Percentiles rank a stretch among this genome's conserved stretches.
Evolutionary conservation across 2,329 filamentous ascomycete genomes (phyloP).

Genomic region (Fusarium robinianum): DNA sequence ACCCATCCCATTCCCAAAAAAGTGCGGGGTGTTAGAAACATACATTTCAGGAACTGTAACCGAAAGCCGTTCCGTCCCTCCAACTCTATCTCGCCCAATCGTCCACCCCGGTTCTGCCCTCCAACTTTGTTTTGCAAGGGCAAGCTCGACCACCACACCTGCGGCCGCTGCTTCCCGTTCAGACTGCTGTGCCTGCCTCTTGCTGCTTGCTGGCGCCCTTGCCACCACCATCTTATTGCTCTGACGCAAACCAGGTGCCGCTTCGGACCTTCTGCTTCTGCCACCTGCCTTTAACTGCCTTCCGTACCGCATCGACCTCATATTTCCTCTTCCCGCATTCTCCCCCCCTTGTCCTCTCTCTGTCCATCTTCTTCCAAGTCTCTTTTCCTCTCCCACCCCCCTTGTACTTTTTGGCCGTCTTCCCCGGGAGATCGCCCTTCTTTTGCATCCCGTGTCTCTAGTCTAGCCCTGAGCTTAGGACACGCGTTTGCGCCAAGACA

Average conservation of each 20-base stretch:
- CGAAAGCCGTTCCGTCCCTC: constrained; percentile 39
- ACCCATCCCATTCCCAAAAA: constrained; percentile 20
- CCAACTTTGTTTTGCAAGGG: constrained; percentile 24
- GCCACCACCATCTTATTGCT: constrained; percentile 30
- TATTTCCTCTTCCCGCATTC: constrained; percentile 26
- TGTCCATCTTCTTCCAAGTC: constrained; percentile 12
- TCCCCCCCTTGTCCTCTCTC: constrained; percentile 7
- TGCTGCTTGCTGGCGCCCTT: constrained; percentile 19
- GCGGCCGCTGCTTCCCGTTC: constrained; percentile 29
- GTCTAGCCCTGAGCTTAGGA: too few relatives aligned
- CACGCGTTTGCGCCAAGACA: constrained; percentile 22
- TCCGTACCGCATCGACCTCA: constrained; percentile 21
- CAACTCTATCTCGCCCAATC: constrained; percentile 32
- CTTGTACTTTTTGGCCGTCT: constrained; percentile 24
- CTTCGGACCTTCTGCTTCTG: constrained; percentile 24
- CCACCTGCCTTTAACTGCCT: constrained; percentile 18
- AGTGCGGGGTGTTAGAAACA: constrained; percentile 35
- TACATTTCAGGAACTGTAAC: constrained; percentile 33
- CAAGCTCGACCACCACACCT: constrained; percentile 30
- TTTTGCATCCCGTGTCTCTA: constrained; percentile 22
- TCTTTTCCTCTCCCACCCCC: constrained; percentile 11
- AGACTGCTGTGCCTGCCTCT: constrained; percentile 33
- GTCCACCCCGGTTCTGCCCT: constrained; percentile 23
- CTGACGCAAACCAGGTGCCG: constrained; percentile 35
- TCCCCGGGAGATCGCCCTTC: constrained; percentile 20